These are phyloP conservation scores for Hanseniaspora jakobsenii DNA, from an alignment of 805 yeast genomes.

Conservation along the genomic window DNA sequence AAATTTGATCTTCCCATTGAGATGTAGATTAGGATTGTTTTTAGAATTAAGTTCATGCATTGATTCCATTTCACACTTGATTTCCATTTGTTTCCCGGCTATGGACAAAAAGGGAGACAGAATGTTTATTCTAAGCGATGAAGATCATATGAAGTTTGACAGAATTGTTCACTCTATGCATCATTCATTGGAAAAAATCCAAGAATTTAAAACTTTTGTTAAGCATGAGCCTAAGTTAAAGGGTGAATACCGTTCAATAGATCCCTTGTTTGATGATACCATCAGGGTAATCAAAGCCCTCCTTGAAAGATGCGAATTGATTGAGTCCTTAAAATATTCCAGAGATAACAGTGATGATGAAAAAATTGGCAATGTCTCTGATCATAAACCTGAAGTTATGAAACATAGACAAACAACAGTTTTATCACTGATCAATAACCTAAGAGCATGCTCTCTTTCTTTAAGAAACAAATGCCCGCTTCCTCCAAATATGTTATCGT, in stretches of 20 bases:
- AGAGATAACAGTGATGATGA: slow-evolving; percentile 31
- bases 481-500: slow-evolving; percentile 41
- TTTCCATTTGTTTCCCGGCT: slow-evolving; percentile 24
- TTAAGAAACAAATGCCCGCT: slow-evolving; percentile 33
- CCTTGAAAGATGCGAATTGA: slow-evolving; percentile 37
- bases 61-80: slow-evolving; percentile 32
- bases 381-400: slow-evolving; percentile 6
- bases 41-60: slow-evolving; percentile 33
- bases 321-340: slow-evolving; percentile 31
- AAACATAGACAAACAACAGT: slow-evolving; percentile 21
- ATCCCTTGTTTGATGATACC: slow-evolving; percentile 34
- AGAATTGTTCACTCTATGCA: slow-evolving; percentile 31
- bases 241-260: slow-evolving; percentile 30
- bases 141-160: slow-evolving; percentile 26
- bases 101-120: slow-evolving; percentile 29
- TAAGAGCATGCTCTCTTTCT: slow-evolving; percentile 32
- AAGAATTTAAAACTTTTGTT: slow-evolving; percentile 31
- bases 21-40: slow-evolving; percentile 36
- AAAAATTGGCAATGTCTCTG: slow-evolving; percentile 28
- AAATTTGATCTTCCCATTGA: slow-evolving; percentile 35
- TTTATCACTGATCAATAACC: slow-evolving; percentile 31
- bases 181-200: slow-evolving; percentile 32
- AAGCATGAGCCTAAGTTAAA: slow-evolving; percentile 40
- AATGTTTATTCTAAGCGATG: slow-evolving; percentile 23
- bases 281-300: slow-evolving; percentile 37